phyloP scores from a whole-genome alignment of 345 rosid genomes.

The Zanthoxylum bungeanum region DNA sequence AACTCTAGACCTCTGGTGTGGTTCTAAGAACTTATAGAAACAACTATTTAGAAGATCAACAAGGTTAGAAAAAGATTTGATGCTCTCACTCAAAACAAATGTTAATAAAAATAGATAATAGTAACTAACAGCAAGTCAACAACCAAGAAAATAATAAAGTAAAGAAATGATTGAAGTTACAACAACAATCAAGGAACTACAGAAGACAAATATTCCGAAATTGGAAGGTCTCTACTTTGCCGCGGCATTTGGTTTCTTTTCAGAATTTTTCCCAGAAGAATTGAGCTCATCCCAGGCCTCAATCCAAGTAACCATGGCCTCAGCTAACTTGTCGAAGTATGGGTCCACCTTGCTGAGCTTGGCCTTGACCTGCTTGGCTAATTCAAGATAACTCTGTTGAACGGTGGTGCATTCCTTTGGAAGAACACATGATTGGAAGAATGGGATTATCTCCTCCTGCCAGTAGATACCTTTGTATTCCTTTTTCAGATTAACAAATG shows the following conservation, averaged over 20 bases:
- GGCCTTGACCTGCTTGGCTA: constrained; percentile 41
- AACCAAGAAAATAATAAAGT: background rate
- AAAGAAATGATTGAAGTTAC: background rate
- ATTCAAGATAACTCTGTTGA: constrained; percentile 44
- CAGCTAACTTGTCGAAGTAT: constrained; percentile 44
- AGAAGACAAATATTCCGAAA: background rate
- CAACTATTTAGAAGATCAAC: background rate
- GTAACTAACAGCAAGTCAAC: too few species aligned
- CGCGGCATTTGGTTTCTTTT: constrained; percentile 9
- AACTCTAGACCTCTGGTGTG: background rate
- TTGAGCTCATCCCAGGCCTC: constrained; percentile 57
- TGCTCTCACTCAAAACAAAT: background rate
- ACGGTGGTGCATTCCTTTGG: constrained; percentile 47
- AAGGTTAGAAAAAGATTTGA: background rate
- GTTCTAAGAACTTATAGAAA: background rate
- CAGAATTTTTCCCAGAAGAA: constrained; percentile 13
- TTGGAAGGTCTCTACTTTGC: constrained; percentile 17
- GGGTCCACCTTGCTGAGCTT: constrained; percentile 41
- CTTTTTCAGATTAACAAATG: constrained; percentile 38
- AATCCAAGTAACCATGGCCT: constrained; percentile 56
- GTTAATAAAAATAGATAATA: background rate
- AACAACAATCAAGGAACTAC: background rate
- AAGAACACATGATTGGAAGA: constrained; percentile 38
- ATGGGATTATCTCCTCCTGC: constrained; percentile 50
- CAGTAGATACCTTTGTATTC: constrained; percentile 42